Evolutionary conservation across 2,329 filamentous ascomycete genomes (phyloP).

Genomic region (Aureobasidium mangrovei): DNA sequence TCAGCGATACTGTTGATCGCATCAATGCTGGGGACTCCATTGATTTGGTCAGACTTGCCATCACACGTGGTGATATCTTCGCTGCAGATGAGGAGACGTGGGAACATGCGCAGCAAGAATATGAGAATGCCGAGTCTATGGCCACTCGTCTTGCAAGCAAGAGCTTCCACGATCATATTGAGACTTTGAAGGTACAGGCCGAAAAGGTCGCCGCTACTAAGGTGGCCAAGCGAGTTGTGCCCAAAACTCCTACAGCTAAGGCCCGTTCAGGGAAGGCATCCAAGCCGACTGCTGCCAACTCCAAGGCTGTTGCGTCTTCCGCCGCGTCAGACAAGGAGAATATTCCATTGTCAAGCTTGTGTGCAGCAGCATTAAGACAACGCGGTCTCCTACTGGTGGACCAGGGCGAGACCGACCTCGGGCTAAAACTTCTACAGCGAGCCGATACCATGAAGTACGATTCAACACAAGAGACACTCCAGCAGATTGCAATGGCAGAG

Average conservation of each 20-base stretch:
- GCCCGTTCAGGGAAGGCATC: neutral
- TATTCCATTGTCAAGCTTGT: neutral
- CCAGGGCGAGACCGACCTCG: slow-evolving; percentile 6
- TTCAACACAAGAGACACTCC: neutral
- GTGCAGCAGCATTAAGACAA: slow-evolving; percentile 10
- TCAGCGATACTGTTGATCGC: neutral
- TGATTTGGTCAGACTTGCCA: neutral
- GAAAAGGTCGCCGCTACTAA: neutral
- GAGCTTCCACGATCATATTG: neutral
- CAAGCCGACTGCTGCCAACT: neutral
- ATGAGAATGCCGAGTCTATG: slow-evolving; percentile 10
- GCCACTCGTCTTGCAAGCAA: neutral
- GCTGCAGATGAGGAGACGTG: neutral
- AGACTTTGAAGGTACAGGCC: neutral
- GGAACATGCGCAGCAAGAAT: neutral
- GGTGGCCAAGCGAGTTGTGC: neutral
- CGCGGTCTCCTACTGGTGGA: slow-evolving; percentile 3
- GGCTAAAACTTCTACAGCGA: slow-evolving; percentile 2
- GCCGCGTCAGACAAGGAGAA: neutral
- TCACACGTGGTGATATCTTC: neutral
- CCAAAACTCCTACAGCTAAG: neutral
- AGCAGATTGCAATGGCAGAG: slow-evolving; percentile 10
- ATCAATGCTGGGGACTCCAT: neutral
- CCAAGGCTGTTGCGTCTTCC: neutral
- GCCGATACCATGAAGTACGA: slow-evolving; percentile 4